Conservation (phyloP, 139 green algal species). For the Helicosporidium sp. region DNA sequence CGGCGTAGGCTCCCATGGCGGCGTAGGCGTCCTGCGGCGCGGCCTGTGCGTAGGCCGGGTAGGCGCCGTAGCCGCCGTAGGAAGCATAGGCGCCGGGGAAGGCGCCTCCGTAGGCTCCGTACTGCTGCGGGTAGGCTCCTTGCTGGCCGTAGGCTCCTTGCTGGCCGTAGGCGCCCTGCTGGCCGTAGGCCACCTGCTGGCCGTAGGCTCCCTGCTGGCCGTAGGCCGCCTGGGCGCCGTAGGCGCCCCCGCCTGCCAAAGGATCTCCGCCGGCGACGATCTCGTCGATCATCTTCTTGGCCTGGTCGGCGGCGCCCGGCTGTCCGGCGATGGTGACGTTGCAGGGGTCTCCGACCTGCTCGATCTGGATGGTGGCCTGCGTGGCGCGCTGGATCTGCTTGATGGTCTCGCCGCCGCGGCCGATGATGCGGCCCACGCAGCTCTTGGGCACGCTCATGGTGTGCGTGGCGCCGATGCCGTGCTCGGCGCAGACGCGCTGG, state of each 20-base stretch:
- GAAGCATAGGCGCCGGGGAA: too few relatives aligned
- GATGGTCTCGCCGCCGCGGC: slow-evolving; percentile 84
- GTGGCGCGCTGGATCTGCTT: slow-evolving; percentile 41
- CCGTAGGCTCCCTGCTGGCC: slow-evolving; percentile 16
- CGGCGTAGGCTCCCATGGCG: too few relatives aligned
- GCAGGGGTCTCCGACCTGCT: slow-evolving; percentile 39
- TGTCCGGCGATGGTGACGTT: slow-evolving; percentile 67
- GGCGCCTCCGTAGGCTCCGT: too few relatives aligned
- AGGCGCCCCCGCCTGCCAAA: slow-evolving; percentile 7
- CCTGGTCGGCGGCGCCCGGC: slow-evolving; percentile 16
- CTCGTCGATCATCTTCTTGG: slow-evolving; percentile 17
- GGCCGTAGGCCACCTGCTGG: background rate
- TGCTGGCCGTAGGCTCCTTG: too few relatives aligned
- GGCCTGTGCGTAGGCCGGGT: slow-evolving; percentile 1
- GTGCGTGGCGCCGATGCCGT: slow-evolving; percentile 16
- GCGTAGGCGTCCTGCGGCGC: too few relatives aligned
- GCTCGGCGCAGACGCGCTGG: slow-evolving; percentile 41
- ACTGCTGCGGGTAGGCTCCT: too few relatives aligned
- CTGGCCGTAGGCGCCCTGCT: slow-evolving; percentile 1
- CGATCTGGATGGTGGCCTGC: slow-evolving; percentile 24
- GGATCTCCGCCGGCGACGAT: slow-evolving; percentile 17
- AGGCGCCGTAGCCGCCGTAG: slow-evolving; percentile 14
- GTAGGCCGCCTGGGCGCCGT: slow-evolving; percentile 3
- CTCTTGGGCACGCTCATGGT: slow-evolving; percentile 22
- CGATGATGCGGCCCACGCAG: slow-evolving; percentile 87